These are phyloP conservation scores for Chrysoporthe austroafricana DNA, from an alignment of 2,329 filamentous ascomycete genomes.

Conservation along the genomic window DNA sequence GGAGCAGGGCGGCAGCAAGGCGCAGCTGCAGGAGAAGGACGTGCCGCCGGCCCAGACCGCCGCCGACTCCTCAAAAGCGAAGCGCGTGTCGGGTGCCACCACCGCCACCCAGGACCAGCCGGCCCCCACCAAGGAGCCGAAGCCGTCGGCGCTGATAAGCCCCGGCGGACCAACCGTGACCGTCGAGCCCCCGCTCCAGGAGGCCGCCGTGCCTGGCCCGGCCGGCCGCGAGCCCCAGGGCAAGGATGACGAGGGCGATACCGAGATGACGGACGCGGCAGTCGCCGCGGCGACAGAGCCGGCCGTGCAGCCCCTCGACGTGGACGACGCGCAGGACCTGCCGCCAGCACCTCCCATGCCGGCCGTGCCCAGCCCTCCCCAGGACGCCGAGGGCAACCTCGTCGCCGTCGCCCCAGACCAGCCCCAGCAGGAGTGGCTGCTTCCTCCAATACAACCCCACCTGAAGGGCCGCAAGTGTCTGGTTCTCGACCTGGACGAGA, in stretches of 20 bases:
- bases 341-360: constrained; percentile 53
- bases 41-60: constrained; percentile 40
- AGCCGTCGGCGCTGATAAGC: constrained; percentile 46
- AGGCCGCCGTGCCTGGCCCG: constrained; percentile 21
- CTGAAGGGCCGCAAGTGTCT: constrained; percentile 90
- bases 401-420: constrained; percentile 48
- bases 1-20: constrained; percentile 50
- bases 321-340: constrained; percentile 45
- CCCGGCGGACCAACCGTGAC: constrained; percentile 44
- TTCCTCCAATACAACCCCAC: constrained; percentile 80
- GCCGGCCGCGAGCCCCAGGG: constrained; percentile 30
- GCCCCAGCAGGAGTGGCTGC: constrained; percentile 68
- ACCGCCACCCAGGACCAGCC: constrained; percentile 53
- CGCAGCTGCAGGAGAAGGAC: constrained; percentile 56
- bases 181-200: constrained; percentile 44
- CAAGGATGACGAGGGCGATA: constrained; percentile 61
- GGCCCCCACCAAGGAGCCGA: constrained; percentile 49
- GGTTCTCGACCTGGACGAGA: constrained; percentile 94
- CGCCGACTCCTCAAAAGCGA: constrained; percentile 44
- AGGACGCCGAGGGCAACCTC: constrained; percentile 46
- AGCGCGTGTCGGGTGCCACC: constrained; percentile 51
- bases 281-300: constrained; percentile 40
- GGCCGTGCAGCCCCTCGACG: constrained; percentile 21
- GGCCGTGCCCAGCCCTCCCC: constrained; percentile 38
- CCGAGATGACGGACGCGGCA: constrained; percentile 67